These are phyloP conservation scores for Nannizziopsis barbatae DNA, from an alignment of 2,329 filamentous ascomycete species.

Conservation along the genomic window DNA sequence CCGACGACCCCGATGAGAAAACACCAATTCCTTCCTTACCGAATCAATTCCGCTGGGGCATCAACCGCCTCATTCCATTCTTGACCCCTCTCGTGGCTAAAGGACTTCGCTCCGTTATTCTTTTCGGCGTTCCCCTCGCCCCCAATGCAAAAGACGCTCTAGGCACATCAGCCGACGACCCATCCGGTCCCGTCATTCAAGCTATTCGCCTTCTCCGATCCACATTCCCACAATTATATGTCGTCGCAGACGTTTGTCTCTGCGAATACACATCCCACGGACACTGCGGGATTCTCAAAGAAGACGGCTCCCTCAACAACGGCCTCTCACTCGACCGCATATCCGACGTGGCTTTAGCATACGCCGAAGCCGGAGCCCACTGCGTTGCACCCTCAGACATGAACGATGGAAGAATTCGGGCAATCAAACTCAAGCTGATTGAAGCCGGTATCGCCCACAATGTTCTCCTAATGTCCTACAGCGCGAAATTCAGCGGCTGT, in stretches of 20 bases:
- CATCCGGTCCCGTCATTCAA: conserved; percentile 79
- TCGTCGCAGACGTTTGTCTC: conserved; percentile 85
- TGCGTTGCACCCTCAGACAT: conserved; percentile 97
- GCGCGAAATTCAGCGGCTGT: conserved; percentile 93
- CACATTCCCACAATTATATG: conserved; percentile 80
- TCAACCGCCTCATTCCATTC: conserved; percentile 77
- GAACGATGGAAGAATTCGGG: conserved; percentile 95
- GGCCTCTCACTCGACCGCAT: conserved; percentile 86
- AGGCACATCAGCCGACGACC: conserved; percentile 85
- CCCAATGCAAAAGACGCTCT: conserved; percentile 77
- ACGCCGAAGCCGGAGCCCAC: conserved; percentile 89
- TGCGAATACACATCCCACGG: conserved; percentile 98
- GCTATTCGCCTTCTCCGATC: conserved; percentile 73
- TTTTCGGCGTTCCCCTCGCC: conserved; percentile 84
- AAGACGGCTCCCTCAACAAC: conserved; percentile 90
- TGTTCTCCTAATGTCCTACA: conserved; percentile 92
- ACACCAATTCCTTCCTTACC: conserved; percentile 81
- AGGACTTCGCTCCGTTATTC: conserved; percentile 81
- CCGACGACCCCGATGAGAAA: conserved; percentile 88
- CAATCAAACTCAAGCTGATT: conserved; percentile 95
- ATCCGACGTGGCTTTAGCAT: conserved; percentile 92
- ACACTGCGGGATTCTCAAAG: conserved; percentile 89
- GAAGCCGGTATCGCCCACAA: conserved; percentile 87
- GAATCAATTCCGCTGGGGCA: conserved; percentile 74
- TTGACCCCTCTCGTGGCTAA: conserved; percentile 78